Evolutionary conservation across 163 green algal genomes (phyloP).

Genomic region (Chloromonas sp.): DNA sequence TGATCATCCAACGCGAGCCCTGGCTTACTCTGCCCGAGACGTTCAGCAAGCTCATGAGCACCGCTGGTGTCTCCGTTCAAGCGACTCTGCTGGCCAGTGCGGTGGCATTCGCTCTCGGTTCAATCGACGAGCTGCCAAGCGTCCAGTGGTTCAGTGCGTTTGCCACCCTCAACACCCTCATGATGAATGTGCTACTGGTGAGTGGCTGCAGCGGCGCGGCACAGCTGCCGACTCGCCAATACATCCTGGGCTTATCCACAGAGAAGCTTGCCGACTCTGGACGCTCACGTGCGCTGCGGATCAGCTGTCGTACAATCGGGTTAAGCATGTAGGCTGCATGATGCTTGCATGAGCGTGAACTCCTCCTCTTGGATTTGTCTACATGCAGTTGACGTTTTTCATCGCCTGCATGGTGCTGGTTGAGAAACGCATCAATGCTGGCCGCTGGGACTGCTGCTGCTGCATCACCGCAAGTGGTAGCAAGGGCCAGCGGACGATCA

Average conservation of each 20-base stretch:
- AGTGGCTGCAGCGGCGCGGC: neutral
- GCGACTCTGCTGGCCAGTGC: constrained; percentile 25
- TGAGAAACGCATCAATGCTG: constrained; percentile 27
- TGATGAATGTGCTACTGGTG: neutral
- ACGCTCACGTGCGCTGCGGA: too few species aligned
- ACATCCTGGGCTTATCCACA: too few species aligned
- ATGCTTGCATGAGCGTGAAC: neutral
- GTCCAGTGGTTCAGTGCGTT: constrained; percentile 17
- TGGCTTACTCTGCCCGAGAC: constrained; percentile 4
- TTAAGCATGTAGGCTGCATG: neutral
- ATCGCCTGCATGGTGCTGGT: constrained; percentile 25
- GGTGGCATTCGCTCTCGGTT: constrained; percentile 36
- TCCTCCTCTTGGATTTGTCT: too few species aligned
- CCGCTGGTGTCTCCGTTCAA: constrained; percentile 19
- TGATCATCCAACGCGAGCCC: constrained; percentile 11
- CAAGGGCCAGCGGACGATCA: neutral
- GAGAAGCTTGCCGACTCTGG: too few species aligned
- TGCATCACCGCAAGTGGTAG: constrained; percentile 19
- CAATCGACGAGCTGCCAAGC: constrained; percentile 25
- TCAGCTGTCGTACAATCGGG: neutral
- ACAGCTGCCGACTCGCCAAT: too few species aligned
- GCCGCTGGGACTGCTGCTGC: constrained; percentile 31
- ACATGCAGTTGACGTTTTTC: constrained; percentile 12
- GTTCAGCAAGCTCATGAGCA: constrained; percentile 26
- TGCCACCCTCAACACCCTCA: constrained; percentile 8